Evolutionary conservation across 495 filamentous ascomycete species (phyloP), one percentile per base, ranked within the genome.

Genomic region (Hypoxylon intermedium): DNA sequence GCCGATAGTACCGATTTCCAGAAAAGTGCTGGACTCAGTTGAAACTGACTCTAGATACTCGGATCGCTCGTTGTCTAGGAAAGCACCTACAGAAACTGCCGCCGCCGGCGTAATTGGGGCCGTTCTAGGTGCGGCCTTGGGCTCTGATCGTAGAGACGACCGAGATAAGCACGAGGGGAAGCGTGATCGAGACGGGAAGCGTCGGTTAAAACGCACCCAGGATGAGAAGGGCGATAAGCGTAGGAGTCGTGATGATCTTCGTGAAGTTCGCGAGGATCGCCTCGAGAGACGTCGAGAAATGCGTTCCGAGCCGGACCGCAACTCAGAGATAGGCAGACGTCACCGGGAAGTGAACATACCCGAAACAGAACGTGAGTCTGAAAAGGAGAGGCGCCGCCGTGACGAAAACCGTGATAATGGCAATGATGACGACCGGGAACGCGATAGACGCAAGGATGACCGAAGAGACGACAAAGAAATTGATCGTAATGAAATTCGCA

Each of bases 31-130:
- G 26, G 76, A 79, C 13, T 68, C 77, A 47, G 69, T 71, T 23
- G 69, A 70, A 2, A 48, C 52, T 16, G 69, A 70, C 21, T 59
- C 71, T 23, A 63, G 48, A 33, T 63, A 47, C 31, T 53, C 67
- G 53, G 59, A 65, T 13, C 68, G 67, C 26, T 67, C 76, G 5
- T 71, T 71, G 26, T 73, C 76, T 9, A 61, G 63, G 43, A 64
- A 41, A 43, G 69, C 71, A 21, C 74, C 79, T 72, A 74, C 69
- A 42, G 76, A 72, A 16, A 75, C 77, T 57, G 80, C 77, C 16
- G 75, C 77, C 31, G 76, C 75, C n/a, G 81, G 79, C 23, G 72
- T 78, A 34, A 70, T 81, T 57, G 82, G 75, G 37, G 79, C 74
- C 28, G 76, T 76, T 26, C 73, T 74, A 21, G 79, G 74, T 28